phyloP scores from a whole-genome alignment of 2,329 filamentous ascomycete genomes.

The Lachnellula subtilissima region DNA sequence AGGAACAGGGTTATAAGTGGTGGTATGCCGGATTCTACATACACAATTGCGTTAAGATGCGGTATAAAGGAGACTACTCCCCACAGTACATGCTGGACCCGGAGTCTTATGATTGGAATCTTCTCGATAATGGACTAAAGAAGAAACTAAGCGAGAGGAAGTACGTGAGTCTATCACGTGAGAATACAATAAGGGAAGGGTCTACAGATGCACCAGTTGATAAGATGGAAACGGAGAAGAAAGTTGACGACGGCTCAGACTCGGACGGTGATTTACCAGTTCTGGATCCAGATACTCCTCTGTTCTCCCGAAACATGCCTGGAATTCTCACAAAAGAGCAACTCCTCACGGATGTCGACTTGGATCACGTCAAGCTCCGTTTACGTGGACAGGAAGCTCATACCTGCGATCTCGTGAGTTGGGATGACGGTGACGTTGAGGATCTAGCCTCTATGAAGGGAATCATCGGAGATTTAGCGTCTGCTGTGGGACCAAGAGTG shows the following conservation, averaged over 20 bases:
- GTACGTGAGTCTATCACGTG: constrained; percentile 23
- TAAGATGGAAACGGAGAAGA: constrained; percentile 9
- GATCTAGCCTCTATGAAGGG: constrained; percentile 52
- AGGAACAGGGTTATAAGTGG: constrained; percentile 67
- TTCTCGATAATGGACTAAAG: constrained; percentile 50
- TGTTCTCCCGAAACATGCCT: constrained; percentile 62
- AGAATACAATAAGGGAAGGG: background rate
- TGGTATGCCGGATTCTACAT: constrained; percentile 85
- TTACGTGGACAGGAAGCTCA: constrained; percentile 37
- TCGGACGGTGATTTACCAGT: constrained; percentile 10
- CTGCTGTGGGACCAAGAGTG: constrained; percentile 58
- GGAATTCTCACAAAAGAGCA: constrained; percentile 55
- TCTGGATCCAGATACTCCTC: constrained; percentile 32
- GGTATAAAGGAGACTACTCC: constrained; percentile 75
- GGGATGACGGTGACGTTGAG: constrained; percentile 49
- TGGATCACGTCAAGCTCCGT: constrained; percentile 53
- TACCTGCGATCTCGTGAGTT: constrained; percentile 51
- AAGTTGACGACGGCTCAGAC: constrained; percentile 3
- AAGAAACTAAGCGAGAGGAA: constrained; percentile 34
- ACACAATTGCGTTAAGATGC: constrained; percentile 76
- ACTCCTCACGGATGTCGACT: constrained; percentile 46
- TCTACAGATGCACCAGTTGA: background rate
- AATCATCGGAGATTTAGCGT: constrained; percentile 61
- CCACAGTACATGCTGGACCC: constrained; percentile 73
- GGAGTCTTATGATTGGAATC: constrained; percentile 57